Conservation (phyloP, 768 basidiomycete species). For the Psilocybe azurescens region DNA sequence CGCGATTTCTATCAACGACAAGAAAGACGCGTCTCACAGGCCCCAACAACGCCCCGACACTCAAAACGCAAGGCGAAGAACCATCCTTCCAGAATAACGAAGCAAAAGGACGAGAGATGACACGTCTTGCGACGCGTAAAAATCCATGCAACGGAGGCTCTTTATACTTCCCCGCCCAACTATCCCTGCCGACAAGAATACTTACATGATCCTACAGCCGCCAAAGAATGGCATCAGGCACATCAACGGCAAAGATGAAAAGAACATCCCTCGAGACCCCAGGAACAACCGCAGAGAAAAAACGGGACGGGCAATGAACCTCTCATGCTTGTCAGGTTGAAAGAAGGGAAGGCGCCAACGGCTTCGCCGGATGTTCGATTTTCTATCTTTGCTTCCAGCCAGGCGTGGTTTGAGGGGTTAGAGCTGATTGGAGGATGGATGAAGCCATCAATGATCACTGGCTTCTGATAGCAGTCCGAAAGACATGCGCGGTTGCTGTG, state of each 20-base stretch:
- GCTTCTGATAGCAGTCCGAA: slow-evolving; percentile 11
- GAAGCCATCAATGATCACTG: slow-evolving; percentile 2
- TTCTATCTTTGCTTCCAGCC: slow-evolving; percentile 8
- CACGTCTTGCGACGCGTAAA: slow-evolving; percentile 20
- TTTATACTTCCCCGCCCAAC: slow-evolving; percentile 18
- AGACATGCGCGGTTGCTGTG: neutral
- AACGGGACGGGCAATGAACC: slow-evolving; percentile 6
- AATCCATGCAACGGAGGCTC: neutral
- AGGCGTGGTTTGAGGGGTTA: slow-evolving; percentile 18
- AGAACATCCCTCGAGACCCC: slow-evolving; percentile 21
- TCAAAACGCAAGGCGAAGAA: slow-evolving; percentile 6
- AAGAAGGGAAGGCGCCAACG: slow-evolving; percentile 13
- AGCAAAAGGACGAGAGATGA: slow-evolving; percentile 13
- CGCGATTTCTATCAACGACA: neutral
- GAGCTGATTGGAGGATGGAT: slow-evolving; percentile 12
- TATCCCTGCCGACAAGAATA: slow-evolving; percentile 4
- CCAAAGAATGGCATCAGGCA: slow-evolving; percentile 20
- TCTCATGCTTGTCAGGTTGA: slow-evolving; percentile 20
- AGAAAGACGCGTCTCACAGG: slow-evolving; percentile 11
- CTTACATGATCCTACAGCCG: slow-evolving; percentile 3
- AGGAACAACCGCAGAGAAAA: slow-evolving; percentile 20
- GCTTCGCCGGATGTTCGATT: slow-evolving; percentile 3
- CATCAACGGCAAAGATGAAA: slow-evolving; percentile 17
- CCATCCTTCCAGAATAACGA: slow-evolving; percentile 4
- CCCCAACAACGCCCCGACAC: slow-evolving; percentile 10